These are phyloP conservation scores for Leptographium wingfieldii DNA, from an alignment of 2,329 filamentous ascomycete genomes.

Conservation along the genomic window DNA sequence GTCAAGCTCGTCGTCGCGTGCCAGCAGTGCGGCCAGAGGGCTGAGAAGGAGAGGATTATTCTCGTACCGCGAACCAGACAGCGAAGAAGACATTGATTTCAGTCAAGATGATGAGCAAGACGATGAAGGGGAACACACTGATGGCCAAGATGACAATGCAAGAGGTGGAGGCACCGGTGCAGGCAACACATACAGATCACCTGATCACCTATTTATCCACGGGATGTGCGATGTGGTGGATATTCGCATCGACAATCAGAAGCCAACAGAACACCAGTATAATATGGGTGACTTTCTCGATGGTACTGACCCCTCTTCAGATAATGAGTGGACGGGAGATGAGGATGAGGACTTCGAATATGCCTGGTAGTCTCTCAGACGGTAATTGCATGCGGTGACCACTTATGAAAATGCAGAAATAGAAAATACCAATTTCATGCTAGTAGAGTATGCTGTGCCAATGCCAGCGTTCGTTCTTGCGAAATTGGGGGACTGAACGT, in stretches of 20 bases:
- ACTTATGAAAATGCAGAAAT: neutral
- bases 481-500: too few relatives aligned
- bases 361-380: constrained; percentile 12
- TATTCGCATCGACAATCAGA: constrained; percentile 63
- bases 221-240: constrained; percentile 60
- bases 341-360: constrained; percentile 11
- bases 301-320: constrained; percentile 38
- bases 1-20: constrained; percentile 16
- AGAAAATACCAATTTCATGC: neutral
- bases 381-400: neutral
- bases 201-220: constrained; percentile 35
- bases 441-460: too few relatives aligned
- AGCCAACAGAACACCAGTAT: constrained; percentile 54
- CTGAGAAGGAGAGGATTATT: constrained; percentile 8
- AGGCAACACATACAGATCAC: neutral
- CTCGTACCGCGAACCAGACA: constrained; percentile 34
- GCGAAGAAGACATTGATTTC: constrained; percentile 25
- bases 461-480: too few relatives aligned
- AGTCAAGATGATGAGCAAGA: constrained; percentile 8
- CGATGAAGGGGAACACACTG: constrained; percentile 6
- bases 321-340: constrained; percentile 37
- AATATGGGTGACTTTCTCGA: constrained; percentile 62
- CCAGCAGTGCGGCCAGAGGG: constrained; percentile 13
- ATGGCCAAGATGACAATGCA: neutral
- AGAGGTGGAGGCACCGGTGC: neutral